phyloP scores from a whole-genome alignment of 441 rosid genomes.

The Adansonia grandidieri region DNA sequence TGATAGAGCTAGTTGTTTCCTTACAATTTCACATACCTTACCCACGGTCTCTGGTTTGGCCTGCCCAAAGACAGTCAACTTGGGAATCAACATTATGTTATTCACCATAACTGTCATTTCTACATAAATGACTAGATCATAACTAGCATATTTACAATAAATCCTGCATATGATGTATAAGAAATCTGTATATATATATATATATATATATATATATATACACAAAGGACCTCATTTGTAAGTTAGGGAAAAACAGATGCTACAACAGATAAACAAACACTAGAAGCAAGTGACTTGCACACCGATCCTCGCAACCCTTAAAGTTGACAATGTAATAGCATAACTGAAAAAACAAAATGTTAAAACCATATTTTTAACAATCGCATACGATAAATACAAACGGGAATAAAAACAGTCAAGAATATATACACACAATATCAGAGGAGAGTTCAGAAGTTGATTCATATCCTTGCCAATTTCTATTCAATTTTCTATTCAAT shows the following conservation, averaged over 20 bases:
- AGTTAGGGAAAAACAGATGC: not conserved
- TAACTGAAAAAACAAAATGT: no score
- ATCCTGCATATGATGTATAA: not conserved
- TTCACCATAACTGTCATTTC: not conserved
- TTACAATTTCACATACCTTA: constrained; percentile 75
- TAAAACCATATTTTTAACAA: not conserved
- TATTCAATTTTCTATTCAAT: not conserved
- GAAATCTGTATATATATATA: no score
- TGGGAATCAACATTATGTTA: not conserved
- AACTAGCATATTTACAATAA: not conserved
- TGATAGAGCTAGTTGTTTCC: constrained; percentile 69
- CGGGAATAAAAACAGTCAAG: not conserved
- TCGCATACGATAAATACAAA: not conserved
- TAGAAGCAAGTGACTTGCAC: not conserved
- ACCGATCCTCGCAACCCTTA: not conserved
- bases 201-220: no score
- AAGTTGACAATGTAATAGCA: no score
- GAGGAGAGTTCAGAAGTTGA: not conserved
- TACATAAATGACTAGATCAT: not conserved
- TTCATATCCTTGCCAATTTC: not conserved
- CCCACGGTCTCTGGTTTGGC: constrained; percentile 76
- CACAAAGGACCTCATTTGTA: not conserved
- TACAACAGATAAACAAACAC: not conserved
- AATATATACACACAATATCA: not conserved
- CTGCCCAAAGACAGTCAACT: constrained; percentile 42